phyloP scores from a whole-genome alignment of 352 stramenopile species.

The Stramenopiles sp. region DNA sequence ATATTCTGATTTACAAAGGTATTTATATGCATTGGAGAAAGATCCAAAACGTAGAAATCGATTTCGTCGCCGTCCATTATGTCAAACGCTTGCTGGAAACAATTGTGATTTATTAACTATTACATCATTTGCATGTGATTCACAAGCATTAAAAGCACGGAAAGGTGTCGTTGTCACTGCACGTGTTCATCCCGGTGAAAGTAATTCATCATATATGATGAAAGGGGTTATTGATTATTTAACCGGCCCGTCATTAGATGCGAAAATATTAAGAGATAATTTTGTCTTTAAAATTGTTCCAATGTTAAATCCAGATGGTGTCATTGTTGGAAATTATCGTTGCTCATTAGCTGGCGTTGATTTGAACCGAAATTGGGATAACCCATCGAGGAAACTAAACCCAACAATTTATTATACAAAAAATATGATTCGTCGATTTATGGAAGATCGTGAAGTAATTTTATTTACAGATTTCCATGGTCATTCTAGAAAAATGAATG shows the following conservation, averaged over 20 bases:
- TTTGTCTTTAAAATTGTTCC: background rate
- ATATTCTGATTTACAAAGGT: conserved; percentile 41
- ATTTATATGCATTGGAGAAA: conserved; percentile 32
- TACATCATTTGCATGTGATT: too few relatives aligned
- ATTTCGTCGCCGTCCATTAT: background rate
- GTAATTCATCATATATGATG: background rate
- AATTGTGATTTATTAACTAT: background rate
- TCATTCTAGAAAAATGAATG: conserved; percentile 52
- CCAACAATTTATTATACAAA: conserved; percentile 53
- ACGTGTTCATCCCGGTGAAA: background rate
- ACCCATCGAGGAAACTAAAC: conserved; percentile 36
- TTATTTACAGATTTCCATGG: conserved; percentile 57
- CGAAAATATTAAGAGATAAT: background rate
- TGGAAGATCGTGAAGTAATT: conserved; percentile 27
- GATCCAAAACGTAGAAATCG: conserved; percentile 18
- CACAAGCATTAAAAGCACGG: background rate
- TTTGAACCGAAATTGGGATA: background rate
- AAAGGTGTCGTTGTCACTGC: background rate
- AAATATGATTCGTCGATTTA: conserved; percentile 34
- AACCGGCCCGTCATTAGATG: background rate
- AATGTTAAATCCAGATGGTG: conserved; percentile 7
- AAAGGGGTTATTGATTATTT: background rate
- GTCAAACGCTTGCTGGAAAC: background rate
- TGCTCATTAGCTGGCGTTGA: background rate
- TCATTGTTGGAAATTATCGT: background rate